Evolutionary conservation across 2,329 filamentous ascomycete genomes (phyloP).

Genomic region (Ramularia collo-cygni): DNA sequence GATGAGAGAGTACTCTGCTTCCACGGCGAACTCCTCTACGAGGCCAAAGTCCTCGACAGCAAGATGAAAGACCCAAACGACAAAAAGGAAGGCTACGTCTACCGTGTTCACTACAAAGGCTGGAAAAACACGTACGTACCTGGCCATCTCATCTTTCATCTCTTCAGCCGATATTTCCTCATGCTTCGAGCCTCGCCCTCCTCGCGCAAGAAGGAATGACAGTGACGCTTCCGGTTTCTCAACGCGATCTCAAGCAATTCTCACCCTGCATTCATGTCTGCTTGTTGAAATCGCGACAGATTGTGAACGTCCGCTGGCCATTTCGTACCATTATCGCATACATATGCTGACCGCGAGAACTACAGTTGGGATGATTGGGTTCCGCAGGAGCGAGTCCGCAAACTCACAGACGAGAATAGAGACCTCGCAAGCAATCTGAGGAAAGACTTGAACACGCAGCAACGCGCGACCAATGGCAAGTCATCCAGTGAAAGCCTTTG

Average conservation of each 20-base stretch:
- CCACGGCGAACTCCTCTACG: conserved; percentile 93
- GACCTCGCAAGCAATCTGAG: conserved; percentile 72
- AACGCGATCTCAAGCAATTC: too few species aligned
- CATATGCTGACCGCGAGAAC: conserved; percentile 9
- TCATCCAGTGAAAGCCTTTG: conserved; percentile 48
- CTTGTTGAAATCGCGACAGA: too few species aligned
- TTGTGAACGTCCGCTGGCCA: too few species aligned
- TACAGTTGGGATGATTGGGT: conserved; percentile 96
- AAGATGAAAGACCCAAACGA: conserved; percentile 55
- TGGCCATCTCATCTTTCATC: conserved; percentile 1
- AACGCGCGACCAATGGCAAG: conserved; percentile 41
- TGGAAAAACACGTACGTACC: conserved; percentile 88
- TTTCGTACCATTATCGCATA: too few species aligned
- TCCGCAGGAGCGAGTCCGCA: conserved; percentile 82
- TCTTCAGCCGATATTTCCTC: neutral
- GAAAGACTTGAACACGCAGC: conserved; percentile 58
- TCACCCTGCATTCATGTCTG: too few species aligned
- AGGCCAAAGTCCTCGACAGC: conserved; percentile 88
- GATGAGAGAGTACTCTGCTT: conserved; percentile 94
- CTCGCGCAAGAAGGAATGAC: neutral
- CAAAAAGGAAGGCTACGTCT: conserved; percentile 71
- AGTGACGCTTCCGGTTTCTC: conserved; percentile 1
- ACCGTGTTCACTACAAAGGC: conserved; percentile 96
- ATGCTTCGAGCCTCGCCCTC: too few species aligned
- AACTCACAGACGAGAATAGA: conserved; percentile 90